Percentiles rank a stretch among this genome's conserved stretches.
Conservation (phyloP, 2,329 filamentous ascomycete species). For the Fusarium sterilihyphosum region DNA sequence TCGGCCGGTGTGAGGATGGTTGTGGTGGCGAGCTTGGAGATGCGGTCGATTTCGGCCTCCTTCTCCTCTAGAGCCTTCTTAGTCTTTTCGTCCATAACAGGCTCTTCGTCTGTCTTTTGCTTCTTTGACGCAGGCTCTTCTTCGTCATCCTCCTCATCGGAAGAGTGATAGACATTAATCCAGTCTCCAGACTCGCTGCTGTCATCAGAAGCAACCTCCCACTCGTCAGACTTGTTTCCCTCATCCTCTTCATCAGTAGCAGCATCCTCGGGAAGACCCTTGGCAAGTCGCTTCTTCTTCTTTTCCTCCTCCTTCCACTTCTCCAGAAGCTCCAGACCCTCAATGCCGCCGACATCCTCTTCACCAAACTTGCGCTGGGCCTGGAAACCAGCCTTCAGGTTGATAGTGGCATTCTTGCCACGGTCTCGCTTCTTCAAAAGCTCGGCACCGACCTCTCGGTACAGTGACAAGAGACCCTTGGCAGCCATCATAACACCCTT, state of each 20-base stretch:
- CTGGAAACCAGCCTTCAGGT: constrained; percentile 77
- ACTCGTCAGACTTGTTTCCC: constrained; percentile 64
- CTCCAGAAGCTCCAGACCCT: constrained; percentile 90
- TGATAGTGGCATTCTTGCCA: constrained; percentile 90
- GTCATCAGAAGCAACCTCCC: constrained; percentile 69
- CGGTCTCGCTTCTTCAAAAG: constrained; percentile 89
- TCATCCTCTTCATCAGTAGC: constrained; percentile 70
- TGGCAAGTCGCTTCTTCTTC: constrained; percentile 75
- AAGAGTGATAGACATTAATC: constrained; percentile 90
- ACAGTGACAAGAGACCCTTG: constrained; percentile 88
- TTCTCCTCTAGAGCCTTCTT: constrained; percentile 47
- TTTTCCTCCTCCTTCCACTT: constrained; percentile 94
- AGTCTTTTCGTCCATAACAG: constrained; percentile 54
- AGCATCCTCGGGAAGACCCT: constrained; percentile 71
- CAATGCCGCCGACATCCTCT: constrained; percentile 81
- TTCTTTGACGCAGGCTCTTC: constrained; percentile 70
- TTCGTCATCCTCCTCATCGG: constrained; percentile 75
- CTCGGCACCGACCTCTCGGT: constrained; percentile 89
- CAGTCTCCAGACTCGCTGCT: constrained; percentile 83
- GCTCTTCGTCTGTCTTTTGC: constrained; percentile 48
- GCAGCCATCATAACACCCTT: constrained; percentile 99
- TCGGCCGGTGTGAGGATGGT: constrained; percentile 96
- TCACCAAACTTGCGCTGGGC: constrained; percentile 86
- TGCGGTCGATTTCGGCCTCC: constrained; percentile 58
- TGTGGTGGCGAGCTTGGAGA: constrained; percentile 86